These are phyloP conservation scores for Nicotiana tomentosiformis DNA, from an alignment of 257 asterid species.

Conservation along the genomic window DNA sequence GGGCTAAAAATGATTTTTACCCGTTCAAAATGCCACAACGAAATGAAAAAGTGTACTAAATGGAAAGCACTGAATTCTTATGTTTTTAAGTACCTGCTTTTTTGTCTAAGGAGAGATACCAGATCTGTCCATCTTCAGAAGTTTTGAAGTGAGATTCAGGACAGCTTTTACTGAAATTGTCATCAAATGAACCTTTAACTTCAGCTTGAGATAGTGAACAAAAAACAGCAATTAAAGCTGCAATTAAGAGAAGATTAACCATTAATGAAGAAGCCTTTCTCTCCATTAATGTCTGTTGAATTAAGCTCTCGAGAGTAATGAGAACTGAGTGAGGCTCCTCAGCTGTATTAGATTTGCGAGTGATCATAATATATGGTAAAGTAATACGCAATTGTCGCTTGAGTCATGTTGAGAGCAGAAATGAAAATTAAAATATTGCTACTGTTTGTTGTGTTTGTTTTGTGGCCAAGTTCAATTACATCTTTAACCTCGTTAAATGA, in stretches of 20 bases:
- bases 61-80: background rate
- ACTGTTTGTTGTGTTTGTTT: background rate
- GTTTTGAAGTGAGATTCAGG: conserved; percentile 76
- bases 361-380: background rate
- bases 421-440: background rate
- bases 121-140: conserved; percentile 83
- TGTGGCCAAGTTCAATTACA: too few relatives aligned
- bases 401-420: background rate
- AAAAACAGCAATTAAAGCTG: conserved; percentile 16
- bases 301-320: background rate
- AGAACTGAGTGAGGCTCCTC: background rate
- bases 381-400: background rate
- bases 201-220: conserved; percentile 25
- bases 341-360: background rate
- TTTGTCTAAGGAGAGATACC: conserved; percentile 70
- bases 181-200: conserved; percentile 40
- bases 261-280: conserved; percentile 26
- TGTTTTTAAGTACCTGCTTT: conserved; percentile 42
- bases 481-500: too few relatives aligned
- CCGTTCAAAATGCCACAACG: too few relatives aligned
- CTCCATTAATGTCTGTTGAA: conserved; percentile 27
- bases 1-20: too few relatives aligned
- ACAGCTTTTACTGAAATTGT: conserved; percentile 65
- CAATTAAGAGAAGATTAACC: conserved; percentile 25
- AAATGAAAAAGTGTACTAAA: too few relatives aligned